A percentile compares a stretch with the other conserved stretches of the same genome.
Evolutionary conservation across 2,329 filamentous ascomycete genomes (phyloP).

Genomic region (Pseudogymnoascus verrucosus): DNA sequence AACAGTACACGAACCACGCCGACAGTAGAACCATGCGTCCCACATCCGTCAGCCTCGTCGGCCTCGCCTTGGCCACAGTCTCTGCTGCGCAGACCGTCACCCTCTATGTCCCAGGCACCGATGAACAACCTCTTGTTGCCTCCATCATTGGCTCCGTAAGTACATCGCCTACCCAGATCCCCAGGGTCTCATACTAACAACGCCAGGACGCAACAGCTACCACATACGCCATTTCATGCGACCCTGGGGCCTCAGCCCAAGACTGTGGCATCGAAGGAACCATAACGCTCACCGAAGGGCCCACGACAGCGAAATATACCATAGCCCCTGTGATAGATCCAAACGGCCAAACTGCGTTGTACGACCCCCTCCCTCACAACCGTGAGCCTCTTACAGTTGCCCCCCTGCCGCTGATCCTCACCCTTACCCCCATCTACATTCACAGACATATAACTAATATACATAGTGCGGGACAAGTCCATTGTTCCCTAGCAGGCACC

Average conservation of each 20-base stretch:
- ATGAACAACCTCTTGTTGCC: slow-evolving; percentile 16
- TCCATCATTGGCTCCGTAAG: slow-evolving; percentile 17
- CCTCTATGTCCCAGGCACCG: slow-evolving; percentile 18
- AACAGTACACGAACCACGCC: neutral
- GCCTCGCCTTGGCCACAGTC: slow-evolving; percentile 18
- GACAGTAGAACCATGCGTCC: slow-evolving; percentile 17
- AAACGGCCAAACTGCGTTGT: slow-evolving; percentile 14
- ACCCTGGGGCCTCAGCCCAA: slow-evolving; percentile 7
- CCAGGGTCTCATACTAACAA: neutral
- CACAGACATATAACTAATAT: neutral
- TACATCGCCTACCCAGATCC: neutral
- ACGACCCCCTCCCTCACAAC: slow-evolving; percentile 1
- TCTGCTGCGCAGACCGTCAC: slow-evolving; percentile 16
- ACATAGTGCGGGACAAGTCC: slow-evolving; percentile 14
- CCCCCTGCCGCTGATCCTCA: too few species aligned
- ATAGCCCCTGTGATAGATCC: slow-evolving; percentile 11
- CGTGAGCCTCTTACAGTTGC: neutral
- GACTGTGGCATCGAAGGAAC: slow-evolving; percentile 13
- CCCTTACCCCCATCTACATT: neutral
- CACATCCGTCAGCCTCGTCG: slow-evolving; percentile 14
- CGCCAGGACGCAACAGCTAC: slow-evolving; percentile 17
- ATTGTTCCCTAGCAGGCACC: slow-evolving; percentile 18
- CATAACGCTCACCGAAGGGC: slow-evolving; percentile 17
- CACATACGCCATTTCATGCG: slow-evolving; percentile 19
- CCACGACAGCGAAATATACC: slow-evolving; percentile 16